Evolutionary conservation across 2,329 filamentous ascomycete genomes (phyloP), one percentile per base, ranked within the genome.

Genomic region (Lasiodiplodia sp.): DNA sequence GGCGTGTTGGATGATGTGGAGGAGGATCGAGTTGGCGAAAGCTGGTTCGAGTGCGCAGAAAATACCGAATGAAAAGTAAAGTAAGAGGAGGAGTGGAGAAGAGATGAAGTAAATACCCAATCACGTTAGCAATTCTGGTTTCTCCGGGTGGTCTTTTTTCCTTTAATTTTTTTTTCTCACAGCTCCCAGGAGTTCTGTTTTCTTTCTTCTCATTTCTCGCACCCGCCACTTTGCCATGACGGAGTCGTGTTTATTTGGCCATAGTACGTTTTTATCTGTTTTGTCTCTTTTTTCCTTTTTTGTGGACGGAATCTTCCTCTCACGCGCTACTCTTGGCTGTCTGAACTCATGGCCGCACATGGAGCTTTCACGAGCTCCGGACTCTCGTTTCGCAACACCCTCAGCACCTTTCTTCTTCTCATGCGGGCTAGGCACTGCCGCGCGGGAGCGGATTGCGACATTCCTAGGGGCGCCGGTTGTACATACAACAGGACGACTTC

Each of bases 101-200:
- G 44, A 34, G 65, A 67, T 23, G 65, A 67, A 55, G 53, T 53
- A 68, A 65, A 68, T 68, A 68, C 66, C 66, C 66, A 52, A 68
- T 62, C 31, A 68, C 37, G 47, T 60, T 68, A 53, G 49, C 49
- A 62, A 57, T 51, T 25, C 44, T 31, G 55, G 53, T 68, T 40
- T 47, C 56, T 62, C 49, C 47, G 40, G 34, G 23, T 51, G 44
- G 66, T 63, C 28, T 44, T 37, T 68, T 53, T 58, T 23, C 34
- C 53, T 65, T 21, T 18, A n/a, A 10, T 21, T 10, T 47, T 47
- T 21, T n/a, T 11, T 47, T 21, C 8, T 11, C 44, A 21, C 44
- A n/a, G 11, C 31, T 60, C 53, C 44, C n/a, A 55, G 66, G 66
- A 62, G 65, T 52, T 58, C 18, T 28, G 53, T 38, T 67, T 66